A percentile compares a stretch with the other conserved stretches of the same genome.
These are phyloP conservation scores for Macroventuria anomochaeta DNA, from an alignment of 2,329 filamentous ascomycete genomes.

Conservation along the genomic window DNA sequence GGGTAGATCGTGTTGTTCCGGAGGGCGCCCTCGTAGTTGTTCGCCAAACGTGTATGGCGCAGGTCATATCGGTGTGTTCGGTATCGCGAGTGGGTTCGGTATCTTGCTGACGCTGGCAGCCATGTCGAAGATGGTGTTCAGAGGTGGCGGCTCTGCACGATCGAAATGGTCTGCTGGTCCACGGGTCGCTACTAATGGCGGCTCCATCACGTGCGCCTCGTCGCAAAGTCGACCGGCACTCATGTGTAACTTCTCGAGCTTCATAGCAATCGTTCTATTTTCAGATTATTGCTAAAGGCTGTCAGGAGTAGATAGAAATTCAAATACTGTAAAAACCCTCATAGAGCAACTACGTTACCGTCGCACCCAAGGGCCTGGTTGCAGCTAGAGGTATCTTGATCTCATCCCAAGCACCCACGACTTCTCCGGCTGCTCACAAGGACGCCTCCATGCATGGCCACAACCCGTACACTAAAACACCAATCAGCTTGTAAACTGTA, in stretches of 20 bases:
- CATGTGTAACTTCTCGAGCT: neutral
- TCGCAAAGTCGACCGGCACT: too few relatives aligned
- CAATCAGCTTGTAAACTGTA: neutral
- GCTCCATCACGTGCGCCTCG: conserved; percentile 16
- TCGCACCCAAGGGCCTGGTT: neutral
- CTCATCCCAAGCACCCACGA: neutral
- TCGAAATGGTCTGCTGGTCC: conserved; percentile 13
- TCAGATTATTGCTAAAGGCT: neutral
- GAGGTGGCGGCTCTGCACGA: conserved; percentile 10
- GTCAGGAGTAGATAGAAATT: neutral
- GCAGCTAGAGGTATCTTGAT: neutral
- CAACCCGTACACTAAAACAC: neutral
- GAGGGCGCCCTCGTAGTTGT: neutral
- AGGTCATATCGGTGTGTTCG: neutral
- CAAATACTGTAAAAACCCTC: too few relatives aligned
- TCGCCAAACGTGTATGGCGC: neutral
- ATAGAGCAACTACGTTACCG: neutral
- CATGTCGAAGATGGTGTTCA: conserved; percentile 14
- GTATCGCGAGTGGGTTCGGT: neutral
- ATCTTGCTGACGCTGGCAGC: neutral
- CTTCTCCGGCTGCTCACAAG: neutral
- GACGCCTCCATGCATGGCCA: neutral
- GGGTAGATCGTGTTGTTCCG: conserved; percentile 10
- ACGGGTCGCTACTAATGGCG: conserved; percentile 10
- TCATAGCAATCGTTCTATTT: neutral